phyloP scores from a whole-genome alignment of 2,329 filamentous ascomycete genomes.

The Colletotrichum brevisporum region DNA sequence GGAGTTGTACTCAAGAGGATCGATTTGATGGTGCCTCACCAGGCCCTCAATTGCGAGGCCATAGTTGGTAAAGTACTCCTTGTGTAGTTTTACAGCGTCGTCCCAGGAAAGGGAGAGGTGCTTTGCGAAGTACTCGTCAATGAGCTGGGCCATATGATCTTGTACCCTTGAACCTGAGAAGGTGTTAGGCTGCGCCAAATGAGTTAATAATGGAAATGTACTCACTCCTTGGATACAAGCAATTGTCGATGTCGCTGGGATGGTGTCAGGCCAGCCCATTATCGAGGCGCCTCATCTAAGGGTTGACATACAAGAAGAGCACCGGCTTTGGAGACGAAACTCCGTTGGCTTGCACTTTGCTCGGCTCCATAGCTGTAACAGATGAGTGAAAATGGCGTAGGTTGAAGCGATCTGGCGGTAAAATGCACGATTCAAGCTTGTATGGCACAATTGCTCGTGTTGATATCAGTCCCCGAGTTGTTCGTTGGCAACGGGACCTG shows the following conservation, averaged over 20 bases:
- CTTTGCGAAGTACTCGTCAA: slow-evolving; percentile 73
- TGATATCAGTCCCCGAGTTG: neutral
- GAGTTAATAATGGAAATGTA: slow-evolving; percentile 9
- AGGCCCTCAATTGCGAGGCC: slow-evolving; percentile 97
- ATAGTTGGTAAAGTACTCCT: slow-evolving; percentile 95
- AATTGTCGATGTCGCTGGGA: slow-evolving; percentile 96
- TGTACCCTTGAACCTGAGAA: slow-evolving; percentile 80
- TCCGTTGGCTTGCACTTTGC: slow-evolving; percentile 50
- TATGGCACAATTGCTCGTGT: neutral
- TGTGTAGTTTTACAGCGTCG: slow-evolving; percentile 88
- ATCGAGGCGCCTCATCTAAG: neutral
- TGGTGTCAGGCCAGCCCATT: neutral
- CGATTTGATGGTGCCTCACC: slow-evolving; percentile 93
- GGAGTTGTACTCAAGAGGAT: slow-evolving; percentile 93
- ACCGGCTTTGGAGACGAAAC: slow-evolving; percentile 53
- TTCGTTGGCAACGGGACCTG: slow-evolving; percentile 18
- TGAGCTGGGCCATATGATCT: slow-evolving; percentile 88
- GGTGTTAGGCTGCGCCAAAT: slow-evolving; percentile 10
- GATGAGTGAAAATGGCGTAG: slow-evolving; percentile 2
- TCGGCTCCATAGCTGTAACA: slow-evolving; percentile 19
- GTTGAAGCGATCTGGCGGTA: neutral
- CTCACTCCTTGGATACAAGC: slow-evolving; percentile 90
- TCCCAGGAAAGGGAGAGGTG: slow-evolving; percentile 82
- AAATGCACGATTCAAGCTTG: neutral
- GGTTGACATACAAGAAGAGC: slow-evolving; percentile 57